Percentiles rank a stretch among this genome's conserved stretches.
Conservation (phyloP, 2,329 filamentous ascomycete species). For the Clonostachys sp. region DNA sequence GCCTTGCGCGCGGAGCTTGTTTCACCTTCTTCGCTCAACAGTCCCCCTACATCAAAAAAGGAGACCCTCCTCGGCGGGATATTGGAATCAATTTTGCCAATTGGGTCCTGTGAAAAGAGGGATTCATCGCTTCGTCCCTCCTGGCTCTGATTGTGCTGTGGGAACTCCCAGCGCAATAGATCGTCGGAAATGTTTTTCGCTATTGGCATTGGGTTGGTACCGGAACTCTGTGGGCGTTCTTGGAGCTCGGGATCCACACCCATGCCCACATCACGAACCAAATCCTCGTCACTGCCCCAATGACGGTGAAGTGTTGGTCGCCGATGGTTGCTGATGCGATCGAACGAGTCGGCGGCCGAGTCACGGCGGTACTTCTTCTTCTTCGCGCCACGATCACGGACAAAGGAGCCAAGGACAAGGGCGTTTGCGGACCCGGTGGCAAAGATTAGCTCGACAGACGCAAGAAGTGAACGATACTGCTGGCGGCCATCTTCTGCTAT, state of each 20-base stretch:
- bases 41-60: slow-evolving; percentile 80
- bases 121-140: slow-evolving; percentile 39
- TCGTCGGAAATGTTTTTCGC: slow-evolving; percentile 21
- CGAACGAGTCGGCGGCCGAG: slow-evolving; percentile 60
- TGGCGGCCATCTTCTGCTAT: slow-evolving; percentile 68
- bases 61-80: slow-evolving; percentile 47
- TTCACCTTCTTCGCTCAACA: slow-evolving; percentile 49
- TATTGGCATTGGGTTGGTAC: slow-evolving; percentile 16
- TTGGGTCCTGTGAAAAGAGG: slow-evolving; percentile 27
- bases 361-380: slow-evolving; percentile 75
- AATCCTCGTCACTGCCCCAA: slow-evolving; percentile 88
- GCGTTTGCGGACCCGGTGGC: slow-evolving; percentile 85
- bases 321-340: slow-evolving; percentile 29
- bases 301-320: slow-evolving; percentile 55
- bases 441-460: slow-evolving; percentile 85
- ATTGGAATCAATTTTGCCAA: slow-evolving; percentile 15
- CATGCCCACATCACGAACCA: slow-evolving; percentile 76
- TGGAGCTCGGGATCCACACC: slow-evolving; percentile 49
- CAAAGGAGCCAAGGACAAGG: slow-evolving; percentile 86
- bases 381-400: slow-evolving; percentile 85
- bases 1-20: slow-evolving; percentile 31
- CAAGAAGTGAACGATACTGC: slow-evolving; percentile 82
- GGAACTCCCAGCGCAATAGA: slow-evolving; percentile 43
- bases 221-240: not conserved
- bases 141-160: slow-evolving; percentile 28